Base-by-base conservation (phyloP, 106 monocot genomes). In the Gastrodia elata region DNA sequence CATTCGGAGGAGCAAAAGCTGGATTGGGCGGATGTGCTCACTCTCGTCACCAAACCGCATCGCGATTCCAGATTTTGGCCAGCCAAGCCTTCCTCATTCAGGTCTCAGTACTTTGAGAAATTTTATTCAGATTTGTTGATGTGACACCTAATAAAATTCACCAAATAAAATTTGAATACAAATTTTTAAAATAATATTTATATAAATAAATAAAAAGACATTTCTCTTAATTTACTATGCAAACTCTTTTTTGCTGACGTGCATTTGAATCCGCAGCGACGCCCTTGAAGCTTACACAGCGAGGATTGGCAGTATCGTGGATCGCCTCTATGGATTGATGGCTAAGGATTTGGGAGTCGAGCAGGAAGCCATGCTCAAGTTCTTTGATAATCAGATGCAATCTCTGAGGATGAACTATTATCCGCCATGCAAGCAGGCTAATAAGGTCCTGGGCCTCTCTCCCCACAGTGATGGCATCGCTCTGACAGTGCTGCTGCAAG, bases 401-500 rank as follows among this genome's bases (percentile, higher is more conserved):
- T 38, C 61, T 39, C 8, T 64, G 39, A 61, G 61, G 64, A 27
- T 74, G 13, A 74, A 64, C 20, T 74, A 74, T 27, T 74, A 74
- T 74, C 61, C 74, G 5, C 39, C 74, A 39, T 74, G 74, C 27
- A 38, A 24, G 4, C 14, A 64, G 8, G 39, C 74, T 0, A 64
- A 28, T 36, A 64, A 64, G 30, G 74, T 74, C 14, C 14, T 74
- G 27, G 74, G 61, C 55, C 59, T 39, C 30, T 74, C 74, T 0
- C 61, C 74, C 6, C 74, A 74, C 40, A 39, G 39, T 64, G 74
- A 74, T 32, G 74, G 34, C 28, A 64, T 15, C 4, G 55, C 28
- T n/a, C 41, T 74, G 16, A 74, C 64, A 1, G 24, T 74, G 57
- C 65, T 78, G 22, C 72, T 78, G 18, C 78, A 78, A 65, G 61